Percentiles rank a stretch among this genome's conserved stretches.
Evolutionary conservation across 768 basidiomycete species (phyloP).

Genomic region (Kwoniella mangroviensis): DNA sequence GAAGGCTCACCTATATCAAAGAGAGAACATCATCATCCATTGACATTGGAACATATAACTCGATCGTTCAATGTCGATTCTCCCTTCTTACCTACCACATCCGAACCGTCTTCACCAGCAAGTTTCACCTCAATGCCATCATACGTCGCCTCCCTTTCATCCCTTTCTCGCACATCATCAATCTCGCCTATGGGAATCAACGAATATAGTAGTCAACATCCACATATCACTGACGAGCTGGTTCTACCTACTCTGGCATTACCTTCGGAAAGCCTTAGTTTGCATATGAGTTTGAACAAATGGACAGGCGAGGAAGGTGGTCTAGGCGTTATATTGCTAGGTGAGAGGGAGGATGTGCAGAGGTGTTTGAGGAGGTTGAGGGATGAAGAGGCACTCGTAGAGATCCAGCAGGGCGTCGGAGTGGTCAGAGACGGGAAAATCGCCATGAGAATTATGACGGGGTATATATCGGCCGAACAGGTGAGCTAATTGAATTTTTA

Average conservation of each 20-base stretch:
- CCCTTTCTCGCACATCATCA: constrained; percentile 31
- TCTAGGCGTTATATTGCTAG: constrained; percentile 17
- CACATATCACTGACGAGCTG: constrained; percentile 26
- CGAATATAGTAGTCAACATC: neutral
- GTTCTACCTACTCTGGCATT: constrained; percentile 45
- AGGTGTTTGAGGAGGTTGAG: constrained; percentile 27
- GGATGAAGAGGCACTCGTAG: constrained; percentile 34
- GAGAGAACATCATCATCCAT: neutral
- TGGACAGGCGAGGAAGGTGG: constrained; percentile 25
- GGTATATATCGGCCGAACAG: constrained; percentile 17
- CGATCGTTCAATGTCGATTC: constrained; percentile 6
- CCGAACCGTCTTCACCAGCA: constrained; percentile 42
- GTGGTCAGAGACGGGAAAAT: constrained; percentile 36
- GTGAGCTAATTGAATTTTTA: constrained; percentile 12
- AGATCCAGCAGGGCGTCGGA: constrained; percentile 21
- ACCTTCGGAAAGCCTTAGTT: constrained; percentile 31
- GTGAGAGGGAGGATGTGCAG: constrained; percentile 15
- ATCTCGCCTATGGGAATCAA: constrained; percentile 13
- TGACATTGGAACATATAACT: constrained; percentile 10
- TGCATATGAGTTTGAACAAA: constrained; percentile 37
- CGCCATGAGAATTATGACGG: constrained; percentile 26
- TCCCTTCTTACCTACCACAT: constrained; percentile 17
- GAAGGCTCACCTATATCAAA: neutral
- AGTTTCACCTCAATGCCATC: constrained; percentile 36
- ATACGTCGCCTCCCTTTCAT: constrained; percentile 34